Percentiles rank a stretch among this genome's conserved stretches.
phyloP scores from a whole-genome alignment of 1,139 yeast genomes.

The Arxiozyma telluris region DNA sequence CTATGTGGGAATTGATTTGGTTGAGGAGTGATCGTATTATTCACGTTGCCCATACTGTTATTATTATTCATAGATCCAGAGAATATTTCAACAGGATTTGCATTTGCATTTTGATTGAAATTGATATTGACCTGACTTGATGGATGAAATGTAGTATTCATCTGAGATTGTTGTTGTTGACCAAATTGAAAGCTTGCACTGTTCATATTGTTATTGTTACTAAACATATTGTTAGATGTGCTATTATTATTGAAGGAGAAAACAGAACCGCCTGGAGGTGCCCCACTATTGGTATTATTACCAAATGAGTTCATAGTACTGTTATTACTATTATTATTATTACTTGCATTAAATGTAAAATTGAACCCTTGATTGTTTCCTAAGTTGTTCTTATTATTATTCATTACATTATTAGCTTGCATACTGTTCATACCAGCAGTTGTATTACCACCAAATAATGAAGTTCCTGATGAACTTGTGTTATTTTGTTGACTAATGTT shows the following conservation, averaged over 20 bases:
- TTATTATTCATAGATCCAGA: slow-evolving; percentile 1
- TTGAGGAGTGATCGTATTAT: slow-evolving; percentile 8
- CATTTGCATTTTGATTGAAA: slow-evolving; percentile 14
- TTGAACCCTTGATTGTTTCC: not conserved
- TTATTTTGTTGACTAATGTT: not conserved
- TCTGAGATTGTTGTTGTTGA: slow-evolving; percentile 7
- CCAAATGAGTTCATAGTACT: not conserved
- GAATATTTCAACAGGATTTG: slow-evolving; percentile 19
- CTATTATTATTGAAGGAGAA: not conserved
- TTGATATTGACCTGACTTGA: slow-evolving; percentile 21
- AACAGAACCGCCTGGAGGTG: slow-evolving; percentile 1
- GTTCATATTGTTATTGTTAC: not conserved
- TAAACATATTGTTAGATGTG: not conserved
- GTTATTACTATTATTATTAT: not conserved
- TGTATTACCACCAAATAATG: slow-evolving; percentile 2
- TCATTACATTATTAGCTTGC: not conserved
- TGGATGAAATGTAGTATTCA: slow-evolving; percentile 10
- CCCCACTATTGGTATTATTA: not conserved
- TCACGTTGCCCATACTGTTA: not conserved
- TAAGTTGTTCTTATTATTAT: not conserved
- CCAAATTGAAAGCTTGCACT: slow-evolving; percentile 5
- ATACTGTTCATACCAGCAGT: not conserved
- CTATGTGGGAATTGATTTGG: slow-evolving; percentile 13
- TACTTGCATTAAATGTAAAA: not conserved
- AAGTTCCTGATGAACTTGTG: not conserved